A percentile compares a stretch with the other conserved stretches of the same genome.
Evolutionary conservation across 106 monocot genomes (phyloP).

Genomic region (Amphibolis antarctica): DNA sequence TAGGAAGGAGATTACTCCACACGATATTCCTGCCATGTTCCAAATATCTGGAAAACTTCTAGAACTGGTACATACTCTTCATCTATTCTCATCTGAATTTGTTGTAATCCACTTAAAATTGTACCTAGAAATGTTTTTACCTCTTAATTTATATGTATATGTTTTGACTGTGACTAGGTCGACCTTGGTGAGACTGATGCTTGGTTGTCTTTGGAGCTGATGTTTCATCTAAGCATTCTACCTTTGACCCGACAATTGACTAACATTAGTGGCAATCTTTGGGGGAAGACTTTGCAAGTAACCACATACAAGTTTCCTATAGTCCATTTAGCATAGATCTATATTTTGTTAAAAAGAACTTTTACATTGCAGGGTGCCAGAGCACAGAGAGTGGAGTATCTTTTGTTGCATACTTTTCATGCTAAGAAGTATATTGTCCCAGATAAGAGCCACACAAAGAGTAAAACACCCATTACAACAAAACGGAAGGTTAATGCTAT

Average conservation of each 20-base stretch:
- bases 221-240: constrained; percentile 92
- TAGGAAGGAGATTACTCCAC: constrained; percentile 65
- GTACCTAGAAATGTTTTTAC: not conserved
- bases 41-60: constrained; percentile 51
- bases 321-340: not conserved
- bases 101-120: not conserved
- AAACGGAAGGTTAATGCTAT: constrained; percentile 49
- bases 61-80: constrained; percentile 49
- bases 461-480: constrained; percentile 32
- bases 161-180: constrained; percentile 33
- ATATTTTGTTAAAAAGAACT: not conserved
- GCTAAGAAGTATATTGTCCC: constrained; percentile 85
- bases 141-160: not conserved
- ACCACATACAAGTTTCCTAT: not conserved
- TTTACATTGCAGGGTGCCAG: constrained; percentile 61
- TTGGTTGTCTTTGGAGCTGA: constrained; percentile 79
- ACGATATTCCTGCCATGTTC: constrained; percentile 81
- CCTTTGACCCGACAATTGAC: constrained; percentile 85
- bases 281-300: constrained; percentile 97
- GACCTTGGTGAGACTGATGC: constrained; percentile 90
- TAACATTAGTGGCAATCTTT: constrained; percentile 92
- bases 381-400: constrained; percentile 89
- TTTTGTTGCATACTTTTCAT: constrained; percentile 84
- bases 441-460: constrained; percentile 47
- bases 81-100: not conserved